Conservation (phyloP, 495 filamentous ascomycete genomes). For the Thermothielavioides terrestris region DNA sequence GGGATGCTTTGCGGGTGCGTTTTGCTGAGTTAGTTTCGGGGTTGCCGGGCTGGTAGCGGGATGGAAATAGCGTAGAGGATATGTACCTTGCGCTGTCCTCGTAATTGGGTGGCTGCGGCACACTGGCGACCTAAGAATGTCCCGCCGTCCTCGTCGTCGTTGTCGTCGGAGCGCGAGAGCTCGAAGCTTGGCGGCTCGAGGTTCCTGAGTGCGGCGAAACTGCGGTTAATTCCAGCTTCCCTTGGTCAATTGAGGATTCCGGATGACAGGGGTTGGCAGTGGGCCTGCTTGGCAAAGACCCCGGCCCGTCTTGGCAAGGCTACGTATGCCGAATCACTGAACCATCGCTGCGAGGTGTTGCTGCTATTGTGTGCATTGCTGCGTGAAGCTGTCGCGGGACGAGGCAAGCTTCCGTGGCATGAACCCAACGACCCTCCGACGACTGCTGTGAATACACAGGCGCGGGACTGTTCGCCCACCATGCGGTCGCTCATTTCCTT, state of each 20-base stretch:
- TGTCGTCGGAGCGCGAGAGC: background rate
- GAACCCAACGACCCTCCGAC: slow-evolving; percentile 9
- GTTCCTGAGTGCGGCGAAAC: slow-evolving; percentile 14
- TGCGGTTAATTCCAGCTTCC: slow-evolving; percentile 9
- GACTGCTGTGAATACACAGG: slow-evolving; percentile 8
- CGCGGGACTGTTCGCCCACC: slow-evolving; percentile 21
- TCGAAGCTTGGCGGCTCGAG: slow-evolving; percentile 1
- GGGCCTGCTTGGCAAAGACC: slow-evolving; percentile 4
- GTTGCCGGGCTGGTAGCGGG: background rate
- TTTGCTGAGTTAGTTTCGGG: background rate
- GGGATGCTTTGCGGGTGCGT: background rate
- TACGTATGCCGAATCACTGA: slow-evolving; percentile 28
- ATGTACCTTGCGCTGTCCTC: background rate
- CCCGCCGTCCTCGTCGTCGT: background rate
- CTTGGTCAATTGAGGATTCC: background rate
- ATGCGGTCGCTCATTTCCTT: slow-evolving; percentile 75
- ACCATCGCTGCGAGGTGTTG: too few relatives aligned
- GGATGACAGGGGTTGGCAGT: slow-evolving; percentile 7
- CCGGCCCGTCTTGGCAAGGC: slow-evolving; percentile 28
- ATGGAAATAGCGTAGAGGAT: background rate
- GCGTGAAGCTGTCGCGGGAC: slow-evolving; percentile 2
- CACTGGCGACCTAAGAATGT: background rate
- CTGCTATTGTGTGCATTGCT: background rate
- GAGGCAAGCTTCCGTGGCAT: slow-evolving; percentile 15
- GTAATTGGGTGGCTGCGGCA: slow-evolving; percentile 6